Evolutionary conservation across 371 early-diverging fungal species (phyloP).

Genomic region (Mucor piriformis): DNA sequence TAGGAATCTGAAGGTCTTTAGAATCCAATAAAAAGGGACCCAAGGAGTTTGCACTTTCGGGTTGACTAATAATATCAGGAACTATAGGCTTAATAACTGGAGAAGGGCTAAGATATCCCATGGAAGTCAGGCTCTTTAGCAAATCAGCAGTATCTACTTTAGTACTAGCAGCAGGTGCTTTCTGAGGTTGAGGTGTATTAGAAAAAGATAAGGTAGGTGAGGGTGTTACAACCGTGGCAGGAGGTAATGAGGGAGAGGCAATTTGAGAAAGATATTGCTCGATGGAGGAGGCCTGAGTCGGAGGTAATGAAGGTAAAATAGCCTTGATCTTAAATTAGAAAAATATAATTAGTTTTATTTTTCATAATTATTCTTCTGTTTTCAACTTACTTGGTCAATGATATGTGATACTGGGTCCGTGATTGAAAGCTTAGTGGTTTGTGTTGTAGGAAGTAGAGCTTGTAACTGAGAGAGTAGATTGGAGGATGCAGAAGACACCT

Average conservation of each 20-base stretch:
- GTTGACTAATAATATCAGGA: neutral
- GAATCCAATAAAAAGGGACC: slow-evolving; percentile 41
- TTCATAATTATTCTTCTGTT: neutral
- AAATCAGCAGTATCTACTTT: slow-evolving; percentile 33
- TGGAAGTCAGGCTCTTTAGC: slow-evolving; percentile 41
- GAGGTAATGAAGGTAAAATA: slow-evolving; percentile 44
- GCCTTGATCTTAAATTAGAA: slow-evolving; percentile 38
- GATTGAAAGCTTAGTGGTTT: neutral
- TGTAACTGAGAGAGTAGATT: slow-evolving; percentile 31
- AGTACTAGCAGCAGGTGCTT: slow-evolving; percentile 13
- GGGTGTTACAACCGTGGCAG: slow-evolving; percentile 17
- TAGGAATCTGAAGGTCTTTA: slow-evolving; percentile 50
- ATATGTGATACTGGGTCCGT: slow-evolving; percentile 33
- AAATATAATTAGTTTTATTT: neutral
- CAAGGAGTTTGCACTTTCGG: slow-evolving; percentile 1
- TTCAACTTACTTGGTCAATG: slow-evolving; percentile 31
- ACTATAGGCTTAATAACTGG: slow-evolving; percentile 3
- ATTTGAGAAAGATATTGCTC: slow-evolving; percentile 45
- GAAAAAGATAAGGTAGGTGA: slow-evolving; percentile 17
- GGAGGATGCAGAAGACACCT: slow-evolving; percentile 12
- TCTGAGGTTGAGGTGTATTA: slow-evolving; percentile 4
- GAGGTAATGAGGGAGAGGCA: slow-evolving; percentile 21
- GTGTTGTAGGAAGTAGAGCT: slow-evolving; percentile 23
- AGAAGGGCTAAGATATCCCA: slow-evolving; percentile 35
- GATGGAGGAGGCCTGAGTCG: slow-evolving; percentile 39